Evolutionary conservation across 2,329 filamentous ascomycete genomes (phyloP).

Genomic region (Tolypocladium ovalisporum): DNA sequence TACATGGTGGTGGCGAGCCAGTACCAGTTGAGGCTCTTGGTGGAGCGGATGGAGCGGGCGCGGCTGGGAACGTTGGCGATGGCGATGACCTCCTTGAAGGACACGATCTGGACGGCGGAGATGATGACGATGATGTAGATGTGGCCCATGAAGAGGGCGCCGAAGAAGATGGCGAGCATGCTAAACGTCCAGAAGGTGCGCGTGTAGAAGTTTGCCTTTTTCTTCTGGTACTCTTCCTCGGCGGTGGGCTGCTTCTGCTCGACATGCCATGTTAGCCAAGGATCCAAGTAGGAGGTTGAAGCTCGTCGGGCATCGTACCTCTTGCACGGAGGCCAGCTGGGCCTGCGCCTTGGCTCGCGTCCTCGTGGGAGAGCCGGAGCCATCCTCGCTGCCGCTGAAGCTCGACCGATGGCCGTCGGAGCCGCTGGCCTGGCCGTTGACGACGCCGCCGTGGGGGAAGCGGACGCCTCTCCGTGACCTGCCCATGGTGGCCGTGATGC

Average conservation of each 20-base stretch:
- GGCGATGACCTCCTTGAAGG: conserved; percentile 98
- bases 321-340: conserved; percentile 21
- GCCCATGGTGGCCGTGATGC: conserved; percentile 15
- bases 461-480: conserved; percentile 39
- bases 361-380: conserved; percentile 23
- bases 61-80: conserved; percentile 91
- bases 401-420: conserved; percentile 52
- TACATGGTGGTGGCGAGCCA: conserved; percentile 99
- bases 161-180: conserved; percentile 93
- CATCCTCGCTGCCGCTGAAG: conserved; percentile 59
- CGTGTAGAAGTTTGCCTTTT: conserved; percentile 95
- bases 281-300: neutral
- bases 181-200: conserved; percentile 95
- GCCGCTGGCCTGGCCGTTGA: conserved; percentile 29
- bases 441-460: conserved; percentile 30
- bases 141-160: conserved; percentile 86
- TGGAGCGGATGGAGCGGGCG: conserved; percentile 82
- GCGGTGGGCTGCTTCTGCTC: conserved; percentile 30
- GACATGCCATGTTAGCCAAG: conserved; percentile 7
- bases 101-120: conserved; percentile 89
- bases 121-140: conserved; percentile 94
- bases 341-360: conserved; percentile 14
- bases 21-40: conserved; percentile 97
- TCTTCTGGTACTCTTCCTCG: conserved; percentile 81
- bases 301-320: conserved; percentile 16